phyloP scores from a whole-genome alignment of 2,329 filamentous ascomycete genomes.

The Trichoderma brevicompactum region DNA sequence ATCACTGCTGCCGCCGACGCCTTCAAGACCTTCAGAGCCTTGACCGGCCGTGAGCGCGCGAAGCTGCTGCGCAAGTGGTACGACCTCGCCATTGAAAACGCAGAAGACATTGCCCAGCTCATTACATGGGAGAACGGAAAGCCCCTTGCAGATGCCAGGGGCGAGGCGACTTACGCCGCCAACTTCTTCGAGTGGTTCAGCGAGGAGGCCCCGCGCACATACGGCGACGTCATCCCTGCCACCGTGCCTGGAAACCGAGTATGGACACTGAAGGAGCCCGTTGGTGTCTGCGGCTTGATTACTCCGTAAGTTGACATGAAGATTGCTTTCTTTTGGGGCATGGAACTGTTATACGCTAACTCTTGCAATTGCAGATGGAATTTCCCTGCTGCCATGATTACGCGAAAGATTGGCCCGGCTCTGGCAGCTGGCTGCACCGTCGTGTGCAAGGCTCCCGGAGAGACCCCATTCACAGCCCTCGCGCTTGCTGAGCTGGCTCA shows the following conservation, averaged over 20 bases:
- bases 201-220: conserved; percentile 74
- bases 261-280: conserved; percentile 29
- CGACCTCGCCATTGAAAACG: conserved; percentile 76
- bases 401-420: conserved; percentile 70
- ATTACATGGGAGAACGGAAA: conserved; percentile 94
- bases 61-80: conserved; percentile 80
- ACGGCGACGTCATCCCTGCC: conserved; percentile 76
- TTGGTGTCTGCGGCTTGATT: conserved; percentile 53
- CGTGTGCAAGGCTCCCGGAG: conserved; percentile 86
- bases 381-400: conserved; percentile 79
- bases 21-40: conserved; percentile 70
- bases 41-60: conserved; percentile 74
- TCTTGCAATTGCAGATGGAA: conserved; percentile 76
- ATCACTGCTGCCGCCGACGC: conserved; percentile 83
- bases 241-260: conserved; percentile 58
- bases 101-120: conserved; percentile 78
- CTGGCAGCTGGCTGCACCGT: conserved; percentile 95
- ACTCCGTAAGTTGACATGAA: conserved; percentile 67
- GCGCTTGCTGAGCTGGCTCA: conserved; percentile 85
- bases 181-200: conserved; percentile 82
- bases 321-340: too few relatives aligned
- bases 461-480: conserved; percentile 90
- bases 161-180: conserved; percentile 73
- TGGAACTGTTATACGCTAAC: background rate
- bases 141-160: conserved; percentile 73